Conservation (phyloP, 306 rosid species). For the Cucurbita argyrosperma region DNA sequence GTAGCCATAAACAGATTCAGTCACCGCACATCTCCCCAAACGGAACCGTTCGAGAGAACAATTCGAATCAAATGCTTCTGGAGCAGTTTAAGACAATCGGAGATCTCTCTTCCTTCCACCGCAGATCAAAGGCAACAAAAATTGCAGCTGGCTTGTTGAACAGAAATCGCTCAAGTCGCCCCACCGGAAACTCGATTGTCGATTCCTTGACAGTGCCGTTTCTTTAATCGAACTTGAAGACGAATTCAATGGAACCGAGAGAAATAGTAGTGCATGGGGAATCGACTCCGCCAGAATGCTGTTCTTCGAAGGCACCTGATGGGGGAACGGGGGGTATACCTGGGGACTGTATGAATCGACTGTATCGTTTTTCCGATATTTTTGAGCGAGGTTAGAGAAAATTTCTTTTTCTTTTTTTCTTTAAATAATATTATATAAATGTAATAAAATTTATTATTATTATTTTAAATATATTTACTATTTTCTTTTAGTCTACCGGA, state of each 20-base stretch:
- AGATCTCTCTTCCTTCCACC: background rate
- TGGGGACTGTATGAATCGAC: constrained; percentile 6
- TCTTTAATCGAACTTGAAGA: background rate
- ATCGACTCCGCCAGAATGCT: background rate
- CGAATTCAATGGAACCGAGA: background rate
- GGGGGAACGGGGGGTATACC: background rate
- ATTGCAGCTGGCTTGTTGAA: background rate
- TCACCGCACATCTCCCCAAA: background rate
- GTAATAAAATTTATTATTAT: too few species aligned
- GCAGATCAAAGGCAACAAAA: background rate
- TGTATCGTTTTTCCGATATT: background rate
- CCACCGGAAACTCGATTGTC: background rate
- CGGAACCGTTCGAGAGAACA: background rate
- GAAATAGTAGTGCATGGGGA: background rate
- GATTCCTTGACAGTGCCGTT: background rate
- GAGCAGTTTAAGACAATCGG: background rate
- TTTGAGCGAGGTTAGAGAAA: background rate
- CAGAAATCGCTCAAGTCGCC: background rate
- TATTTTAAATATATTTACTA: too few species aligned
- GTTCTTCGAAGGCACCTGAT: background rate
- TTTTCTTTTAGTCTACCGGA: too few species aligned
- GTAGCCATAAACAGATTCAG: background rate
- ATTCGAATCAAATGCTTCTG: background rate
- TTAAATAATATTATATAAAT: too few species aligned
- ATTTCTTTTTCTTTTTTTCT: too few species aligned